A percentile compares a stretch with the other conserved stretches of the same genome.
Evolutionary conservation across 306 rosid genomes (phyloP).

Genomic region (Citrullus colocynthis): DNA sequence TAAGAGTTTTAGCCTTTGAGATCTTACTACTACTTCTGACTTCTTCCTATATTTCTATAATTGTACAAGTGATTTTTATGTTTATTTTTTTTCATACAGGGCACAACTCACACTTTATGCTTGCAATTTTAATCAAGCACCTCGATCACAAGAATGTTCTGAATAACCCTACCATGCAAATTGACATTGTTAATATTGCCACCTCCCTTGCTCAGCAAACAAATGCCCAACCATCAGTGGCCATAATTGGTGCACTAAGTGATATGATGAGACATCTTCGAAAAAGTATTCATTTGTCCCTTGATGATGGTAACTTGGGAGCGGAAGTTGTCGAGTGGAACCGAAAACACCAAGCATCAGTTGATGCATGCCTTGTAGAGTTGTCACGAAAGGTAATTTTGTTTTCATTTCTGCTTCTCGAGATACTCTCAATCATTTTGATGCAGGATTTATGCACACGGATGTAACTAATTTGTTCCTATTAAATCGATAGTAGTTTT

Average conservation of each 20-base stretch:
- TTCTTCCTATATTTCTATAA: neutral
- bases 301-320: slow-evolving; percentile 46
- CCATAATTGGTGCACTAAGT: slow-evolving; percentile 59
- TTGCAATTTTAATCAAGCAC: slow-evolving; percentile 76
- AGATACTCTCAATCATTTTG: neutral
- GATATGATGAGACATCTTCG: slow-evolving; percentile 85
- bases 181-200: slow-evolving; percentile 70
- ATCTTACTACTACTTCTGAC: neutral
- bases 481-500: neutral
- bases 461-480: neutral
- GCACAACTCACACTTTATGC: slow-evolving; percentile 68
- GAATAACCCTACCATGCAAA: slow-evolving; percentile 59
- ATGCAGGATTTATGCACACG: neutral
- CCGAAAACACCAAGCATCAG: slow-evolving; percentile 46
- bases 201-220: slow-evolving; percentile 59
- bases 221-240: slow-evolving; percentile 62
- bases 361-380: slow-evolving; percentile 79
- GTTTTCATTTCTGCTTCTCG: neutral
- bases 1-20: slow-evolving; percentile 4
- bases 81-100: slow-evolving; percentile 29
- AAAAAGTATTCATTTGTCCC: slow-evolving; percentile 56
- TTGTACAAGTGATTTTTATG: neutral
- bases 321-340: slow-evolving; percentile 47
- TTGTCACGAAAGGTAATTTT: slow-evolving; percentile 57
- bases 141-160: slow-evolving; percentile 80